Evolutionary conservation across 768 basidiomycete genomes (phyloP), one percentile per base, ranked within the genome.

Genomic region (Leccinum rimulosum): DNA sequence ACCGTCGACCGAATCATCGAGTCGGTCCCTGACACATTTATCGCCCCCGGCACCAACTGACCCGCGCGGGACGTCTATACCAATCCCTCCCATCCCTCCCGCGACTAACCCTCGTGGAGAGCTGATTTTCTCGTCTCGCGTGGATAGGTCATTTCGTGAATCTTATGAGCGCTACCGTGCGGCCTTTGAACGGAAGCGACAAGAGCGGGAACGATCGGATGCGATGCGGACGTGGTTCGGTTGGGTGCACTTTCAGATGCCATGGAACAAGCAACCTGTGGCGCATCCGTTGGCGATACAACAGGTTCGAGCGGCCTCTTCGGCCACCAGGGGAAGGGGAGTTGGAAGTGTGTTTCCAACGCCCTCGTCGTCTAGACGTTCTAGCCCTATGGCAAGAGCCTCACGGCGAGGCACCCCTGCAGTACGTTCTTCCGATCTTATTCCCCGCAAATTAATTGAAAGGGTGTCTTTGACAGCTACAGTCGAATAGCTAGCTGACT

Each of bases 101-200:
- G 82, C 93, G 14, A 79, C 79, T 30, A 97, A 94, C 72, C 95
- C 96, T 3, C 88, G 95, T 14, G 96, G 97, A 52, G 97, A 99
- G 70, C 85, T 99, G 59, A 97, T 98, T 56, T 97, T 99, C 75
- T 94, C 91, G 3, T 91, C 88, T 11, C 86, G 91, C 50, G 89
- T 99, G 19, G 89, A 92, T 60, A 81, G 82, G 54, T 68, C 73
- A 19, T 98, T 98, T 73, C 80, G 91, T 25, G 97, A 98, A 56
- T 82, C 88, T 0, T 99, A 99, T 75, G 95, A 98, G 72, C 84
- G 93, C 15, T 94, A 98, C 74, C 84, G 96, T 22, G 78, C 85
- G 9, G 87, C 86, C 31, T 98, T 97, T 73, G 96, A 98, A 75
- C 77, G 87, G 53, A 79, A 82, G 63, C 75, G 93, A 27, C 86